phyloP scores from a whole-genome alignment of 2,329 filamentous ascomycete species.

The Didymella pinodella region DNA sequence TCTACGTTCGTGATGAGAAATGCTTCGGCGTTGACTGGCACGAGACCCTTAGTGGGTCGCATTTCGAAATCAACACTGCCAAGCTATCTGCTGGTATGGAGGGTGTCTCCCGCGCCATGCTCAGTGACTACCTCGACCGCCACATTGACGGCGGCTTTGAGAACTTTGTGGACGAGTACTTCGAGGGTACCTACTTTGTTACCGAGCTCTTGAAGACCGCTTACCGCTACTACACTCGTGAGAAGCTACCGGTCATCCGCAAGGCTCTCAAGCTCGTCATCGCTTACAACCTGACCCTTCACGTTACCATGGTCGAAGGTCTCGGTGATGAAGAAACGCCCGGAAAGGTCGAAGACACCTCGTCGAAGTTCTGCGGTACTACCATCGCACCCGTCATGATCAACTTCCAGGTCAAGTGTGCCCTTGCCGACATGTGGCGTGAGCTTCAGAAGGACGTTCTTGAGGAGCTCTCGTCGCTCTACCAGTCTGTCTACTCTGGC shows the following conservation, averaged over 20 bases:
- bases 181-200: slow-evolving; percentile 92
- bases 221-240: slow-evolving; percentile 89
- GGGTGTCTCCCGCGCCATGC: slow-evolving; percentile 78
- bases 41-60: slow-evolving; percentile 78
- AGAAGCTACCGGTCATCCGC: slow-evolving; percentile 86
- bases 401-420: slow-evolving; percentile 99
- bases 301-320: slow-evolving; percentile 93
- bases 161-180: slow-evolving; percentile 93
- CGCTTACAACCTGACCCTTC: slow-evolving; percentile 92
- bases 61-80: slow-evolving; percentile 87
- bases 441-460: slow-evolving; percentile 95
- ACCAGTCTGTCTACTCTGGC: slow-evolving; percentile 97
- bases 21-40: slow-evolving; percentile 96
- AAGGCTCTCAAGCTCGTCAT: slow-evolving; percentile 95
- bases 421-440: slow-evolving; percentile 97
- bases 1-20: slow-evolving; percentile 89
- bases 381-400: slow-evolving; percentile 97
- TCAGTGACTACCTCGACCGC: slow-evolving; percentile 93
- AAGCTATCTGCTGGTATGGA: slow-evolving; percentile 88
- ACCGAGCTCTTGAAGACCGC: slow-evolving; percentile 96
- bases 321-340: slow-evolving; percentile 83
- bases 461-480: slow-evolving; percentile 88
- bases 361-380: slow-evolving; percentile 88
- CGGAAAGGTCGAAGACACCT: slow-evolving; percentile 84
- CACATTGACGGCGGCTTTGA: slow-evolving; percentile 94